A percentile compares a stretch with the other conserved stretches of the same genome.
Evolutionary conservation across 495 filamentous ascomycete species (phyloP).

Genomic region (Podospora australis): DNA sequence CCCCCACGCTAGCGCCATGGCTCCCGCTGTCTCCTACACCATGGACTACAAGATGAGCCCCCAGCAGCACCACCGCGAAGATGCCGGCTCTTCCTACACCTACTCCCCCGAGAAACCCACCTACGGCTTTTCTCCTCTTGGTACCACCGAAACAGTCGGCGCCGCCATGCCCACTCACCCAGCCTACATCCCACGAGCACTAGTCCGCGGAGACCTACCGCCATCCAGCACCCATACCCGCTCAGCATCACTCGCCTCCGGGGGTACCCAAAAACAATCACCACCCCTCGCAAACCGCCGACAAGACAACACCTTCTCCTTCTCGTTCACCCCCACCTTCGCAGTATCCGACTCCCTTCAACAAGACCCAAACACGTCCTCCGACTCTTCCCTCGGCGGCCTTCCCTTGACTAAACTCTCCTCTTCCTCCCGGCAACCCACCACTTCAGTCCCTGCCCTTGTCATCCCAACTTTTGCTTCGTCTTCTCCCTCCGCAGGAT

Average conservation of each 20-base stretch:
- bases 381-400: not conserved
- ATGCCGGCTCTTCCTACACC: constrained; percentile 22
- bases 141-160: constrained; percentile 10
- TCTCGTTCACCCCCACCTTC: not conserved
- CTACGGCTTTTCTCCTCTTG: constrained; percentile 14
- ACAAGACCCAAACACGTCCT: not conserved
- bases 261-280: not conserved
- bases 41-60: constrained; percentile 26
- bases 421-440: not conserved
- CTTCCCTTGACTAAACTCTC: not conserved
- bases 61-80: constrained; percentile 19
- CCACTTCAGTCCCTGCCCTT: not conserved
- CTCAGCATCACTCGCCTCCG: not conserved
- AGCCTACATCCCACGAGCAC: constrained; percentile 37
- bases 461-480: not conserved
- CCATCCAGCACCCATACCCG: constrained; percentile 6
- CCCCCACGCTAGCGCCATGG: not conserved
- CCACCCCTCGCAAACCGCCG: not conserved
- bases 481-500: constrained; percentile 1
- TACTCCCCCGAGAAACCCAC: constrained; percentile 17
- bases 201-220: constrained; percentile 24
- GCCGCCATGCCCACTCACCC: constrained; percentile 40
- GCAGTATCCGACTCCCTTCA: too few relatives aligned
- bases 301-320: too few relatives aligned
- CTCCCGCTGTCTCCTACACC: constrained; percentile 22